phyloP scores from a whole-genome alignment of 2,329 filamentous ascomycete genomes.

The Phialocephala sp. region DNA sequence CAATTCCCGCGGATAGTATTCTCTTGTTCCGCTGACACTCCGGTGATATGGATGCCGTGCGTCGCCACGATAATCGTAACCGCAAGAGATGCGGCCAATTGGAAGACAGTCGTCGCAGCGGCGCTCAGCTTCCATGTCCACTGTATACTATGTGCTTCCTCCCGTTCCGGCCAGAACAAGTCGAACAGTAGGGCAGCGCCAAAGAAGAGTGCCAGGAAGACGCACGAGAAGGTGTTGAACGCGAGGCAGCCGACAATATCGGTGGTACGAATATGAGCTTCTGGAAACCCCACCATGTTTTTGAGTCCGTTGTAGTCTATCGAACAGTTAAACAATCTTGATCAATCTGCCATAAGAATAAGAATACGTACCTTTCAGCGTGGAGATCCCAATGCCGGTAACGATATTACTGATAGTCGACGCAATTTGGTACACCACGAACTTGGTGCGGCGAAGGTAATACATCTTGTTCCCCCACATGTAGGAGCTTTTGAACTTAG shows the following conservation, averaged over 20 bases:
- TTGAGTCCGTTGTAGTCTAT: not conserved
- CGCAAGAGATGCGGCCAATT: not conserved
- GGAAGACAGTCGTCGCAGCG: not conserved
- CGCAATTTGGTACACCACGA: not conserved
- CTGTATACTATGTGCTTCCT: not conserved
- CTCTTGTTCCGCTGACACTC: not conserved
- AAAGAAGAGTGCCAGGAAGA: not conserved
- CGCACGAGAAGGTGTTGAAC: not conserved
- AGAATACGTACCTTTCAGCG: not conserved
- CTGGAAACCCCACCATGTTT: not conserved
- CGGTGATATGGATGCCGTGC: not conserved
- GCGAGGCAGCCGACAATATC: not conserved
- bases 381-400: not conserved
- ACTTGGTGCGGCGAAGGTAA: not conserved
- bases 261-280: not conserved
- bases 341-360: not conserved
- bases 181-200: not conserved
- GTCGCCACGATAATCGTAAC: not conserved
- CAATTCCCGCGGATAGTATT: not conserved
- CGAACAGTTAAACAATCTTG: not conserved
- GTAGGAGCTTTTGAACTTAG: not conserved
- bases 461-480: not conserved
- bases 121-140: not conserved
- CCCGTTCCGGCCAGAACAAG: not conserved
- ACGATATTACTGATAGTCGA: not conserved